Evolutionary conservation across 129 eudicot species (phyloP).

Genomic region (Chrysanthemum makinoi): DNA sequence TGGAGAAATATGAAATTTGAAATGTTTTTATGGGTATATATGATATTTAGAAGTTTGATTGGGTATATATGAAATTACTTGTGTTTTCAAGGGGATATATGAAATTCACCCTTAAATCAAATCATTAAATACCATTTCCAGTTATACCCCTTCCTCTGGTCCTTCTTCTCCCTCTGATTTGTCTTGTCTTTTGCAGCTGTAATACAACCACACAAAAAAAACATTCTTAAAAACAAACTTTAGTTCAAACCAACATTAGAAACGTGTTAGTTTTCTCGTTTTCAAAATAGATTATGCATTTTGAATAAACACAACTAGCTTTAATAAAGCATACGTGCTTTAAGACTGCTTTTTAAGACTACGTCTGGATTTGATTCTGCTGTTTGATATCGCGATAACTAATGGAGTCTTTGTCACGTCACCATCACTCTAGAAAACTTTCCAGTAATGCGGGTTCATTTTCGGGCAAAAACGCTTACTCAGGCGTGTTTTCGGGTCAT

Average conservation of each 20-base stretch:
- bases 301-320: not conserved
- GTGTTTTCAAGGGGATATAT: no score
- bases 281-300: no score
- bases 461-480: constrained; percentile 54
- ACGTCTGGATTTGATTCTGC: not conserved
- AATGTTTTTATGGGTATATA: no score
- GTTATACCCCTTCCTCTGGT: constrained; percentile 26
- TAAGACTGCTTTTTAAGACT: no score
- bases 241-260: constrained; percentile 15
- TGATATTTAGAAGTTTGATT: no score
- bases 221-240: constrained; percentile 20
- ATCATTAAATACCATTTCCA: constrained; percentile 10
- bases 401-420: constrained; percentile 59
- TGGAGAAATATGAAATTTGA: no score
- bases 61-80: no score
- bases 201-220: constrained; percentile 16
- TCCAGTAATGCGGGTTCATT: constrained; percentile 29
- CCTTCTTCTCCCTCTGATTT: constrained; percentile 33
- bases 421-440: constrained; percentile 52
- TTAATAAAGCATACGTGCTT: not conserved
- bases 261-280: no score
- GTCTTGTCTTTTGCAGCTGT: constrained; percentile 21
- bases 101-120: not conserved
- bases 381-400: not conserved
- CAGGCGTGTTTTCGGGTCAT: constrained; percentile 49